Percentiles rank a stretch among this genome's conserved stretches.
These are phyloP conservation scores for Rhododendron simsii DNA, from an alignment of 148 eudicot species.

Conservation along the genomic window DNA sequence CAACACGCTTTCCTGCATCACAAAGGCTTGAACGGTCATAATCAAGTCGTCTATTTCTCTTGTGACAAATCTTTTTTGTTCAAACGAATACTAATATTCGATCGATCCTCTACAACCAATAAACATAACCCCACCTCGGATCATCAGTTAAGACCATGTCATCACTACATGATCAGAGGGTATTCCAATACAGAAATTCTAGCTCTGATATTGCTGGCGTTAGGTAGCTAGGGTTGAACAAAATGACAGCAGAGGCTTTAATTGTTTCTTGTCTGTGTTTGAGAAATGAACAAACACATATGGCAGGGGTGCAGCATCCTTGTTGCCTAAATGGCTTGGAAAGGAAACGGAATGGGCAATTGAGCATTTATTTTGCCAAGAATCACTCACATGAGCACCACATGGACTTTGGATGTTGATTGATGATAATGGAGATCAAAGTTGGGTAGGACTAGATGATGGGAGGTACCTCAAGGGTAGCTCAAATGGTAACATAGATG, in stretches of 20 bases:
- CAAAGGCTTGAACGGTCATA: not conserved
- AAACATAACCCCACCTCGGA: too few relatives aligned
- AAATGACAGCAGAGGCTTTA: not conserved
- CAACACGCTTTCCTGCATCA: too few relatives aligned
- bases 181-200: not conserved
- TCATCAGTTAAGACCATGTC: not conserved
- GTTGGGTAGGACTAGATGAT: not conserved
- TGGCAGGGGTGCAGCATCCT: not conserved
- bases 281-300: not conserved
- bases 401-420: conserved; percentile 22
- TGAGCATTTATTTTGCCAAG: conserved; percentile 11
- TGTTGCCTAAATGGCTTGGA: not conserved
- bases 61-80: too few relatives aligned
- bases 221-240: not conserved
- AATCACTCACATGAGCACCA: conserved; percentile 28
- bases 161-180: too few relatives aligned
- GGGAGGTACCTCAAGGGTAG: not conserved
- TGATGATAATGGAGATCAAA: conserved; percentile 5
- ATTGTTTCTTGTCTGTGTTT: not conserved
- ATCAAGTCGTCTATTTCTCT: too few relatives aligned
- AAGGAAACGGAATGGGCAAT: not conserved
- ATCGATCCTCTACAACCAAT: too few relatives aligned
- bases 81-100: too few relatives aligned
- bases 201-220: not conserved
- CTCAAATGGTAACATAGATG: not conserved